Evolutionary conservation across 2,329 filamentous ascomycete species (phyloP).

Genomic region (Ophiocordyceps robertsii): DNA sequence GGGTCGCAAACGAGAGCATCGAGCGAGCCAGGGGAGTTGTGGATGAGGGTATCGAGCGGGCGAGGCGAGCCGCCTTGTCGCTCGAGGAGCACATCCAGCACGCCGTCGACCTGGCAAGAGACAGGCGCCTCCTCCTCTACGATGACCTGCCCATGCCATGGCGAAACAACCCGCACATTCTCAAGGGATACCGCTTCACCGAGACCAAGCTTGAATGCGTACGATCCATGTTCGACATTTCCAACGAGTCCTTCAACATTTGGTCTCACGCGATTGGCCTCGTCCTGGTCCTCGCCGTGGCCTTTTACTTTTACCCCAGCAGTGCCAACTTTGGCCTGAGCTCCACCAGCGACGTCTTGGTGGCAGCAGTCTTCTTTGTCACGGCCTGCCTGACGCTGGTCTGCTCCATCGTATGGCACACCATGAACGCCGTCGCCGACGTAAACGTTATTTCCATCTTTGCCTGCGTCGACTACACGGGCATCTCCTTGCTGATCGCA

Average conservation of each 20-base stretch:
- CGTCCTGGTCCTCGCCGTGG: slow-evolving; percentile 73
- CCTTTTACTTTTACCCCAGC: slow-evolving; percentile 91
- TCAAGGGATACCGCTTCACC: slow-evolving; percentile 82
- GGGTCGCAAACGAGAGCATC: slow-evolving; percentile 68
- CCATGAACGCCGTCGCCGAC: slow-evolving; percentile 93
- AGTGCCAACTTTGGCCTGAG: slow-evolving; percentile 77
- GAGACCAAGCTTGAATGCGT: slow-evolving; percentile 86
- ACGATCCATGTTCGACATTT: slow-evolving; percentile 67
- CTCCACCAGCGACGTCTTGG: slow-evolving; percentile 76
- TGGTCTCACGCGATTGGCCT: slow-evolving; percentile 91
- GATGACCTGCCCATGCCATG: slow-evolving; percentile 84
- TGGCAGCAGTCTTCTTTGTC: slow-evolving; percentile 91
- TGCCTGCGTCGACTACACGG: slow-evolving; percentile 95
- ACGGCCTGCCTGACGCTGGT: slow-evolving; percentile 89
- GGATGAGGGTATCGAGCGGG: slow-evolving; percentile 69
- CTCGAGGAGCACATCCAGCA: slow-evolving; percentile 75
- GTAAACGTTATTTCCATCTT: slow-evolving; percentile 85
- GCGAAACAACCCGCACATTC: slow-evolving; percentile 90
- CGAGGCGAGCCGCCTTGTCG: slow-evolving; percentile 67
- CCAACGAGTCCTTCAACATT: slow-evolving; percentile 94
- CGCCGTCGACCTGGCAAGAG: slow-evolving; percentile 60
- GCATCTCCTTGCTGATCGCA: slow-evolving; percentile 87
- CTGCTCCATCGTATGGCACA: slow-evolving; percentile 96
- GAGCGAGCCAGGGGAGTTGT: slow-evolving; percentile 62
- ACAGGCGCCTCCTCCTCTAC: slow-evolving; percentile 75